Percentiles rank a stretch among this genome's conserved stretches.
These are phyloP conservation scores for Russula sp. DNA, from an alignment of 768 basidiomycete genomes.

Conservation along the genomic window DNA sequence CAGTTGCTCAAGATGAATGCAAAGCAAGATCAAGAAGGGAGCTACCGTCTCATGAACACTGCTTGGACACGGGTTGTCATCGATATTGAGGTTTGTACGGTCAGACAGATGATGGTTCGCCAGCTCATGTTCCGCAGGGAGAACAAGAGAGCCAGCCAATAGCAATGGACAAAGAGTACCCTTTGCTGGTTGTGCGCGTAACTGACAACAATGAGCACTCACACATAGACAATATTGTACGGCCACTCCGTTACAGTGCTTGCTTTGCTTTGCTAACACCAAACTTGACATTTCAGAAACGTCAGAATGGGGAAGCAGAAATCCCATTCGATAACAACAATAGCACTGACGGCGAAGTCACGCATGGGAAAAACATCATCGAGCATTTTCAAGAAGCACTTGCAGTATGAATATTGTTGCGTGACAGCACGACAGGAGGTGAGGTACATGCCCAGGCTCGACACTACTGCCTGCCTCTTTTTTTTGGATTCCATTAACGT, in stretches of 20 bases:
- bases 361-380: neutral
- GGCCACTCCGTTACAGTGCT: conserved; percentile 23
- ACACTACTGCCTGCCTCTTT: neutral
- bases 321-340: conserved; percentile 21
- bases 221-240: conserved; percentile 51
- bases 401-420: no score
- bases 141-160: conserved; percentile 23
- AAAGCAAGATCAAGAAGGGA: conserved; percentile 29
- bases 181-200: conserved; percentile 38
- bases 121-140: conserved; percentile 25
- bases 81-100: conserved; percentile 36
- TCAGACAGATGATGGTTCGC: neutral
- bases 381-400: neutral
- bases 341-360: conserved; percentile 27
- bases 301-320: conserved; percentile 53
- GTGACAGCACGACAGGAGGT: neutral
- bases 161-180: conserved; percentile 25
- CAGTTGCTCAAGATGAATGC: conserved; percentile 41
- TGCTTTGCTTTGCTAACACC: neutral
- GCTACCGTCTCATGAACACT: conserved; percentile 53
- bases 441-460: neutral
- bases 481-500: no score
- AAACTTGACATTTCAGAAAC: conserved; percentile 31
- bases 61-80: conserved; percentile 58
- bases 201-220: conserved; percentile 47